Evolutionary conservation across 306 rosid species (phyloP).

Genomic region (Abrus pulchellus): DNA sequence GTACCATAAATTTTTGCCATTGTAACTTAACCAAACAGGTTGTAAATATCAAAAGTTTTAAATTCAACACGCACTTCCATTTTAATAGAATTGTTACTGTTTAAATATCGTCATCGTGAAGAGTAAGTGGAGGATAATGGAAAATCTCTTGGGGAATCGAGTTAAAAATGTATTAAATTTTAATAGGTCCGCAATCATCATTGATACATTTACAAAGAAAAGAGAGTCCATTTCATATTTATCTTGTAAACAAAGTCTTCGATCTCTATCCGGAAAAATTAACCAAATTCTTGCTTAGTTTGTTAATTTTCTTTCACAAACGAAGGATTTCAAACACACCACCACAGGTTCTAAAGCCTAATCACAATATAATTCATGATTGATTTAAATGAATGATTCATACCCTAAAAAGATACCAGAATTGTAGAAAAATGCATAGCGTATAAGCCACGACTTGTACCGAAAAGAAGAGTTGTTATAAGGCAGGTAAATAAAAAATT

Average conservation of each 20-base stretch:
- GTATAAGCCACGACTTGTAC: background rate
- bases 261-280: background rate
- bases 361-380: background rate
- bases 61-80: no score
- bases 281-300: background rate
- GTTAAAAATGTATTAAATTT: background rate
- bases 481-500: constrained; percentile 3
- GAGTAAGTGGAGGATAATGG: constrained; percentile 11
- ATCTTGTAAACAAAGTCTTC: background rate
- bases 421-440: background rate
- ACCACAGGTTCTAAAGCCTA: background rate
- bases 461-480: constrained; percentile 31
- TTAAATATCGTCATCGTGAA: background rate
- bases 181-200: background rate
- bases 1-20: no score
- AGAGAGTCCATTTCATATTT: background rate
- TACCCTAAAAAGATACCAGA: background rate
- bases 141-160: background rate
- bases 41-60: no score
- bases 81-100: background rate
- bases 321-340: background rate
- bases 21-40: no score
- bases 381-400: background rate
- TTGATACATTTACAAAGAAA: background rate
- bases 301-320: background rate